phyloP scores from a whole-genome alignment of 2,329 filamentous ascomycete species.

The Ophiostoma himal-ulmi region DNA sequence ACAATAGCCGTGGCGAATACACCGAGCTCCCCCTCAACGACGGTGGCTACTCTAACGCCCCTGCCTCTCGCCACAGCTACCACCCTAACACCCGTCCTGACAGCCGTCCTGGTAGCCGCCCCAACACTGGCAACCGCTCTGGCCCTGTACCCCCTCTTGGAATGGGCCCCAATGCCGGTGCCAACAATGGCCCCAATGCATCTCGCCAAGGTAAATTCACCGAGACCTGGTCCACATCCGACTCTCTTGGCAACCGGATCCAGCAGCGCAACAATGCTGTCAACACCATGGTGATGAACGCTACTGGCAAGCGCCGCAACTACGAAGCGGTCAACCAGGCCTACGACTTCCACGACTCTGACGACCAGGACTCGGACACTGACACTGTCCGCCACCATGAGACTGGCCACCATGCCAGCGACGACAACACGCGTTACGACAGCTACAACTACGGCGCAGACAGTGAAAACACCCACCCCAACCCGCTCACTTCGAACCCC shows the following conservation, averaged over 20 bases:
- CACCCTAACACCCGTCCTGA: constrained; percentile 18
- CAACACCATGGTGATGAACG: constrained; percentile 33
- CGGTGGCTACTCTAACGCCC: constrained; percentile 28
- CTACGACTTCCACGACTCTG: constrained; percentile 35
- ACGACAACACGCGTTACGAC: constrained; percentile 30
- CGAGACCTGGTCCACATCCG: constrained; percentile 50
- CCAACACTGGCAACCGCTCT: background rate
- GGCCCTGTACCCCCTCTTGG: background rate
- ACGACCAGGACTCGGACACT: constrained; percentile 31
- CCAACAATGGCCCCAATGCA: constrained; percentile 29
- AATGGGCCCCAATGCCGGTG: background rate
- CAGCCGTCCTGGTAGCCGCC: constrained; percentile 20
- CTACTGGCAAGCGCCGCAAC: constrained; percentile 33
- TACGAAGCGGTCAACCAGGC: constrained; percentile 46
- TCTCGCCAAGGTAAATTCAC: constrained; percentile 44
- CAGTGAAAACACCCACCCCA: constrained; percentile 38
- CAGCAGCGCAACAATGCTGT: constrained; percentile 46
- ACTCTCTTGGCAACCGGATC: constrained; percentile 50
- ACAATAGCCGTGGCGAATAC: constrained; percentile 38
- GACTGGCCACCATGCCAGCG: constrained; percentile 26
- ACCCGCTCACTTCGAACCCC: constrained; percentile 52
- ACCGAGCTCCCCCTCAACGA: constrained; percentile 45
- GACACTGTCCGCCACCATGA: constrained; percentile 35
- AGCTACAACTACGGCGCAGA: constrained; percentile 25
- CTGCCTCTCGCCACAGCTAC: constrained; percentile 13